Evolutionary conservation across 352 stramenopile species (phyloP), one percentile per base, ranked within the genome.

Genomic region (Phytopythium ostracodes): DNA sequence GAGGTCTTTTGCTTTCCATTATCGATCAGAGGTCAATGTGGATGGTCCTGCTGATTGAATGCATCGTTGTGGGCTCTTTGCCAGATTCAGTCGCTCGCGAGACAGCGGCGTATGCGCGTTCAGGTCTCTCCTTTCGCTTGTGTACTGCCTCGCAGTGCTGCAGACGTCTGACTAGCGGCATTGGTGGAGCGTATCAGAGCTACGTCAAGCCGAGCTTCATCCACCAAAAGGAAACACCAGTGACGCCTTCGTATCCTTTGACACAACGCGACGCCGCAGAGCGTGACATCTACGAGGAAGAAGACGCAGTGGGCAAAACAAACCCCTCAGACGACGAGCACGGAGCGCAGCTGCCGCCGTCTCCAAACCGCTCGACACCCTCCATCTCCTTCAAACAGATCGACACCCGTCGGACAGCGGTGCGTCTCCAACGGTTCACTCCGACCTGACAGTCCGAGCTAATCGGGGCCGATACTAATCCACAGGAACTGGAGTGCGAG

Each of bases 201-300:
- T 81, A 81, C n/a, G 53, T 65, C 20, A 82, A 75, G 33, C 73
- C 73, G 15, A 69, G 58, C 31, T 84, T 82, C 43, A 14, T 78
- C 27, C n/a, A 68, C 14, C 66, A 68, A 49, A 51, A 65, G 25
- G 69, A 75, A 8, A n/a, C 33, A 10, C 54, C 36, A 50, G 3
- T 17, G n/a, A 35, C n/a, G 10, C 24, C 12, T 27, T 33, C 46
- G 46, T 53, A 53, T 35, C 4, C 24, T 12, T 17, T 11, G 46
- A n/a, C 11, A 10, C 0, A 12, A 1, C 31, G 24, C 14, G 35
- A 4, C 14, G 29, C n/a, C 15, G 2, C 6, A 10, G 52, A 44
- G 8, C 31, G 20, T 7, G 47, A 20, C 27, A 29, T 24, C 31
- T 40, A 46, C 33, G 11, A 46, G 4, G 52, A 47, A 25, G 17